Percentiles rank a stretch among this genome's conserved stretches.
Conservation (phyloP, 2,329 filamentous ascomycete genomes). For the Penicillium hordei region DNA sequence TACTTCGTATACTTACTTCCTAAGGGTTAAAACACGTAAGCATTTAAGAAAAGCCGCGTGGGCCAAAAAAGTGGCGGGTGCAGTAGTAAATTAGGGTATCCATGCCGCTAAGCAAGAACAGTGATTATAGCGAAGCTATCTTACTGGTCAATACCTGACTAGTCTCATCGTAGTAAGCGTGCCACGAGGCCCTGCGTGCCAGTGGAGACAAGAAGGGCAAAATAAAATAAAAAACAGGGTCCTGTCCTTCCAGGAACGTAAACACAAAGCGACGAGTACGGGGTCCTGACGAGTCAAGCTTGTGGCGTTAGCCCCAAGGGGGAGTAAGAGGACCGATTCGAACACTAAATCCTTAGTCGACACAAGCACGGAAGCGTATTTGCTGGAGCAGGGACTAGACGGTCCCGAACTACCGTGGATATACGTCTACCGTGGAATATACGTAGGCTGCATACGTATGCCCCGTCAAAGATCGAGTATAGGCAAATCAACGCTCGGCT, state of each 20-base stretch:
- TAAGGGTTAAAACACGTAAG: not conserved
- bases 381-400: constrained; percentile 14
- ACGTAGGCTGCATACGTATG: constrained; percentile 29
- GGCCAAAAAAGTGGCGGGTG: constrained; percentile 14
- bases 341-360: constrained; percentile 11
- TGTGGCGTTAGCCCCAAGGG: constrained; percentile 20
- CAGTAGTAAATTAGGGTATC: constrained; percentile 7
- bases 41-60: constrained; percentile 18
- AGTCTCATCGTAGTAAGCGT: constrained; percentile 13
- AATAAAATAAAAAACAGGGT: constrained; percentile 10
- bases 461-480: constrained; percentile 10
- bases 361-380: constrained; percentile 12
- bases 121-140: constrained; percentile 3
- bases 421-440: constrained; percentile 15
- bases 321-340: constrained; percentile 12
- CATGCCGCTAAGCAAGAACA: constrained; percentile 12
- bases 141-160: constrained; percentile 8
- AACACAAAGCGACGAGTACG: not conserved
- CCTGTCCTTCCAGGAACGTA: constrained; percentile 9
- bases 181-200: constrained; percentile 27
- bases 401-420: not conserved
- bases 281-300: constrained; percentile 16
- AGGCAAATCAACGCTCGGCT: constrained; percentile 22
- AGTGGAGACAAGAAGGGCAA: not conserved
- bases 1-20: not conserved